Conservation (phyloP, 208 protist species). For the Leptomonas seymouri region DNA sequence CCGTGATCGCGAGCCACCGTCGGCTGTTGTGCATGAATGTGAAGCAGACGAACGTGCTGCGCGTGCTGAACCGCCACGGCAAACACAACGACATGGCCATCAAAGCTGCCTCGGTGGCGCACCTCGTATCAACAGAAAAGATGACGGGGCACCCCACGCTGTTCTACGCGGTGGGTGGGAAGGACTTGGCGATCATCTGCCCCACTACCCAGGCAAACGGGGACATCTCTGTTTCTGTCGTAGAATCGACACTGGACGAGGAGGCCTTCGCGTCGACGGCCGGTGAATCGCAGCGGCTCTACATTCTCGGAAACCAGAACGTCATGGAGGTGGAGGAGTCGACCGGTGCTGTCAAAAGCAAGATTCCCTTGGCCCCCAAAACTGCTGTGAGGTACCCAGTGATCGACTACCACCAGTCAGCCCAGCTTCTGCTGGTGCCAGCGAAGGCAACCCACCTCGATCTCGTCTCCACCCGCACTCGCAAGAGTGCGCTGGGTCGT, state of each 20-base stretch:
- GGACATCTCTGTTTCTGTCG: constrained; percentile 52
- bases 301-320: constrained; percentile 62
- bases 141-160: constrained; percentile 48
- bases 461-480: constrained; percentile 64
- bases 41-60: constrained; percentile 81
- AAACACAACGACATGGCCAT: constrained; percentile 70
- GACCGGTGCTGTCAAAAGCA: constrained; percentile 36
- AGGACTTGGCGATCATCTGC: constrained; percentile 58
- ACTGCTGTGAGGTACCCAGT: constrained; percentile 65
- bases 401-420: constrained; percentile 67
- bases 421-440: constrained; percentile 69
- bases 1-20: constrained; percentile 66
- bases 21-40: constrained; percentile 82
- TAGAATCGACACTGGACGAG: constrained; percentile 55
- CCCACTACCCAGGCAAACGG: constrained; percentile 74
- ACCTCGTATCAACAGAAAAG: constrained; percentile 66
- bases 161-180: constrained; percentile 81
- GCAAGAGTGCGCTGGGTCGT: constrained; percentile 66
- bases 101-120: constrained; percentile 41
- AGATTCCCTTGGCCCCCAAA: constrained; percentile 51
- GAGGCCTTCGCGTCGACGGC: constrained; percentile 58
- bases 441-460: constrained; percentile 77
- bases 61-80: constrained; percentile 74
- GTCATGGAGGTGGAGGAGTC: constrained; percentile 74
- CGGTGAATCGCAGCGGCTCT: constrained; percentile 60